Base-by-base conservation (phyloP, 495 filamentous ascomycete species). In the Lentithecium fluviatile region DNA sequence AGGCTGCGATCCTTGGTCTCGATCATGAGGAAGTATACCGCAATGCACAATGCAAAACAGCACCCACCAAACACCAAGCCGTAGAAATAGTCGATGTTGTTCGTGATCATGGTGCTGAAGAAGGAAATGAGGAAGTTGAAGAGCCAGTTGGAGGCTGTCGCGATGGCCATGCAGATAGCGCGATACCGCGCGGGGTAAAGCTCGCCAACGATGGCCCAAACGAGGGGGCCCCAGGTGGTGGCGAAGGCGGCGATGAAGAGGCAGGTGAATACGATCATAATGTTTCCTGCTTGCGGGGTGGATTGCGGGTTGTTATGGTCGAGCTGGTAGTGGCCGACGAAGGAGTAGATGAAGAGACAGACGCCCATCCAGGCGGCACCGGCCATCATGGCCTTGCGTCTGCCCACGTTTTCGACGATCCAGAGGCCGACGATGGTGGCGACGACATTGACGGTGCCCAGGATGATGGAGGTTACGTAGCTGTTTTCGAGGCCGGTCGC, bases 41-140 rank as follows among this genome's bases (percentile, higher is more conserved):
- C 67, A 5, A 85, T 45, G 20, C 79, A 78, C 12, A 79, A 87
- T 2, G 78, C 74, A 60, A 87, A 74, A 69, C 84, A 88, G 76
- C 84, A 88, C 3, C 70, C 83, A 2, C 85, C 88, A 66, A 94
- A 91, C 58, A 94, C 82, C 71, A 87, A 91, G 38, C 89, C 89
- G 73, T 90, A 91, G 20, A 77, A 72, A 74, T 84, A 91, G 62
- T 82, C 78, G 63, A 94, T 91, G 38, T 80, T 76, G 20, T 71
- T 70, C 42, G 79, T 83, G 68, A 90, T 89, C 72, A 88, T 86
- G 6, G 89, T 88, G 1, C 89, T 91, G 76, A 92, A 88, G 80
- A 94, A 90, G 11, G 85, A 84, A 67, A 94, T 84, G 66, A 92
- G 72, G 78, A 92, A 95, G 74, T 94, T 95, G 86, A 86, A 93